Conservation (phyloP, 2,329 filamentous ascomycete species). For the Zasmidium cellare region DNA sequence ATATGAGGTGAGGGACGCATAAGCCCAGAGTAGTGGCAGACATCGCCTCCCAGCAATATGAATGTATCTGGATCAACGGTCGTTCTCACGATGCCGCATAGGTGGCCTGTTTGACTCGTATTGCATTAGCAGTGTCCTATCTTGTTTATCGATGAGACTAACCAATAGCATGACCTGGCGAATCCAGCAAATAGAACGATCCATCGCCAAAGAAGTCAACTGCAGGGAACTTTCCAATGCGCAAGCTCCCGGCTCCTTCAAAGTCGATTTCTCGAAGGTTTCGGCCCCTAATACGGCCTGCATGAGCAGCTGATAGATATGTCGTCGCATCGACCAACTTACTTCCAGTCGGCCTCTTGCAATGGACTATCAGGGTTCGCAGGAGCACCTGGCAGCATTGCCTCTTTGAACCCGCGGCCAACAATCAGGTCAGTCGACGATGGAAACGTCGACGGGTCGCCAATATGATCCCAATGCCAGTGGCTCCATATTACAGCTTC, state of each 20-base stretch:
- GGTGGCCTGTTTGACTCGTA: conserved; percentile 34
- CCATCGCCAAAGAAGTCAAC: conserved; percentile 58
- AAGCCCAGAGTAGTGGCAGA: conserved; percentile 45
- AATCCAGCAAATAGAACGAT: conserved; percentile 54
- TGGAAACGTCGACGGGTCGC: conserved; percentile 42
- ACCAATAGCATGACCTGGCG: conserved; percentile 52
- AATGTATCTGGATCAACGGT: conserved; percentile 33
- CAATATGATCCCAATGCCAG: conserved; percentile 38
- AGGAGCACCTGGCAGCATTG: conserved; percentile 44
- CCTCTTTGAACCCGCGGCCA: conserved; percentile 42
- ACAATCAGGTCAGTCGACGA: conserved; percentile 41
- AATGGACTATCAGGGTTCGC: conserved; percentile 35
- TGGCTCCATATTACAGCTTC: conserved; percentile 38
- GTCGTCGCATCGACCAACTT: conserved; percentile 32
- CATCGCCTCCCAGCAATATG: conserved; percentile 54
- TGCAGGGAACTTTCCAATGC: conserved; percentile 46
- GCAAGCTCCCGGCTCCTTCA: conserved; percentile 29
- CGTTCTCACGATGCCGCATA: conserved; percentile 50
- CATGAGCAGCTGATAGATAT: conserved; percentile 20
- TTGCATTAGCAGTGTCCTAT: too few relatives aligned
- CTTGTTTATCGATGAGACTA: too few relatives aligned
- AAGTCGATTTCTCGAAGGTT: conserved; percentile 37
- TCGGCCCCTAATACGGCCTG: conserved; percentile 52
- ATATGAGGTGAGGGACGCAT: conserved; percentile 45
- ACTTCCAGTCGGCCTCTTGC: conserved; percentile 42